Evolutionary conservation across 2,329 filamentous ascomycete genomes (phyloP).

Genomic region (Verticillium klebahnii): DNA sequence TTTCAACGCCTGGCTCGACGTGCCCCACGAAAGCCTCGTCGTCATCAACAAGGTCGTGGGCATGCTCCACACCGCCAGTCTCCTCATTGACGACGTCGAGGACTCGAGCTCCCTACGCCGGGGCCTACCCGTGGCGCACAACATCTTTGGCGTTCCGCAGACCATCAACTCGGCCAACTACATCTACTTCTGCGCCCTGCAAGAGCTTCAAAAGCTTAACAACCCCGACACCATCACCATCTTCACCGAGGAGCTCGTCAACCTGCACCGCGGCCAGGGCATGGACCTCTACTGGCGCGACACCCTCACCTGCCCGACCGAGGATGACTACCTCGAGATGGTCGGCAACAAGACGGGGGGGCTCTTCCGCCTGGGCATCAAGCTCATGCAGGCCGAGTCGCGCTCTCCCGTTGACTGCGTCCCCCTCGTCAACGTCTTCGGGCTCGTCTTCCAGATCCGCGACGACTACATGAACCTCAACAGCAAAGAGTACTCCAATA

Average conservation of each 20-base stretch:
- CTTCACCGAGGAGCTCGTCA: constrained; percentile 77
- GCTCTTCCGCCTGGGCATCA: constrained; percentile 77
- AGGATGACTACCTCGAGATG: constrained; percentile 93
- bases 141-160: constrained; percentile 79
- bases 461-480: constrained; percentile 92
- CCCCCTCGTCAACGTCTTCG: constrained; percentile 78
- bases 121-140: constrained; percentile 77
- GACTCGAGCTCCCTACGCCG: constrained; percentile 73
- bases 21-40: constrained; percentile 63
- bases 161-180: constrained; percentile 92
- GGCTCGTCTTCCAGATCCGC: constrained; percentile 84
- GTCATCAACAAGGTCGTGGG: constrained; percentile 76
- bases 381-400: constrained; percentile 80
- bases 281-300: constrained; percentile 92
- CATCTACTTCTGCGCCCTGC: constrained; percentile 76
- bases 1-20: constrained; percentile 76
- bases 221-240: constrained; percentile 65
- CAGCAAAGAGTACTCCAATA: constrained; percentile 68
- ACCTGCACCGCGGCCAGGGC: constrained; percentile 81
- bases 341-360: constrained; percentile 88
- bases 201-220: constrained; percentile 66
- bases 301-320: constrained; percentile 75
- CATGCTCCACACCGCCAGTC: constrained; percentile 80
- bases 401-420: constrained; percentile 60
- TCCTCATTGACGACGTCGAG: constrained; percentile 85